phyloP scores from a whole-genome alignment of 192 early-diverging fungal genomes.

The Gaertneriomyces semiglobifer region DNA sequence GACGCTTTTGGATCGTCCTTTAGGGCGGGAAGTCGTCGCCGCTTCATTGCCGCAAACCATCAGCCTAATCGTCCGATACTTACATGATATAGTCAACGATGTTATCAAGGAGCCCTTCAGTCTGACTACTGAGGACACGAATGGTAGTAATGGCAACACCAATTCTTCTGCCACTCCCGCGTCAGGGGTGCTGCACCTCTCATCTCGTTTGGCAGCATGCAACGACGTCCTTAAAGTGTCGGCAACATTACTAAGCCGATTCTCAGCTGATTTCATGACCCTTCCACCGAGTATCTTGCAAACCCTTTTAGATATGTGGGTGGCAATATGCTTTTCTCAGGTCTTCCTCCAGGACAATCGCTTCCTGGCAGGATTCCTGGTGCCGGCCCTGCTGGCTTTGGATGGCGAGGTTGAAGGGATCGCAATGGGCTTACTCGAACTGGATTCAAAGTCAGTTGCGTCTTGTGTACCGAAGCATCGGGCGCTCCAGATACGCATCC shows the following conservation, averaged over 20 bases:
- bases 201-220: slow-evolving; percentile 17
- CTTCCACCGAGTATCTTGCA: not conserved
- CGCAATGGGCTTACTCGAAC: not conserved
- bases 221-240: slow-evolving; percentile 29
- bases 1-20: slow-evolving; percentile 26
- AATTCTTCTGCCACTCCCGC: not conserved
- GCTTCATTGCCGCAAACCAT: slow-evolving; percentile 6
- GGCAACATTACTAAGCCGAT: slow-evolving; percentile 26
- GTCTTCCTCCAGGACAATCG: slow-evolving; percentile 30
- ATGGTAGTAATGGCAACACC: not conserved
- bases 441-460: not conserved
- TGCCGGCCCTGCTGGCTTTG: slow-evolving; percentile 13
- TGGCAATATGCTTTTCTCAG: slow-evolving; percentile 18
- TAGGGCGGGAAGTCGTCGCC: slow-evolving; percentile 20
- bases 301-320: not conserved
- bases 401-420: not conserved
- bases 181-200: slow-evolving; percentile 8
- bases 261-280: not conserved
- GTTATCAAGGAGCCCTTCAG: not conserved
- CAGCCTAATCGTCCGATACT: not conserved
- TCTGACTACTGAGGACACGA: not conserved
- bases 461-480: not conserved
- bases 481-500: not conserved
- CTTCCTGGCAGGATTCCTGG: slow-evolving; percentile 38
- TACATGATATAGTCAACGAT: slow-evolving; percentile 7